phyloP scores from a whole-genome alignment of 306 rosid species.

The Crotalaria pallida region DNA sequence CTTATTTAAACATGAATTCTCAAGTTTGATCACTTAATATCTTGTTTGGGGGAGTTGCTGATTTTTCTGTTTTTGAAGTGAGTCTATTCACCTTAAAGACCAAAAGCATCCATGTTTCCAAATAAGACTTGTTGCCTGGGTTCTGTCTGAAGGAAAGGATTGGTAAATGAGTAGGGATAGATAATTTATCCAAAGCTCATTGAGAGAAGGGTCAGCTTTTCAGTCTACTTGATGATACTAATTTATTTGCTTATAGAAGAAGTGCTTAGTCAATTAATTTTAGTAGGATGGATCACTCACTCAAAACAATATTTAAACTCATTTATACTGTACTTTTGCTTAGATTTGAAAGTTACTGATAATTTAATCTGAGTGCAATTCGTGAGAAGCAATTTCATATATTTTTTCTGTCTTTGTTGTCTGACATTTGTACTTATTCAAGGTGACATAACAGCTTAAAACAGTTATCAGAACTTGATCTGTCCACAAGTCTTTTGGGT shows the following conservation, averaged over 20 bases:
- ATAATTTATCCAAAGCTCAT: neutral
- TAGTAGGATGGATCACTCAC: neutral
- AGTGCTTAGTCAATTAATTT: neutral
- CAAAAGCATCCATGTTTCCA: neutral
- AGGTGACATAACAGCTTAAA: constrained; percentile 22
- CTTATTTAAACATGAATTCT: neutral
- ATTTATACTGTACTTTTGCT: neutral
- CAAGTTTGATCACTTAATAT: neutral
- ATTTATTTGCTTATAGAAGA: neutral
- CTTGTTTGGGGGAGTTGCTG: neutral
- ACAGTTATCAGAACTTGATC: constrained; percentile 23
- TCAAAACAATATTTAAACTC: neutral
- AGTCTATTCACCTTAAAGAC: neutral
- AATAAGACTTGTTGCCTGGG: neutral
- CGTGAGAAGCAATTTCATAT: neutral
- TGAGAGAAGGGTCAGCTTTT: neutral
- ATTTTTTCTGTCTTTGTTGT: neutral
- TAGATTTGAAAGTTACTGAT: neutral
- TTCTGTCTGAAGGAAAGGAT: neutral
- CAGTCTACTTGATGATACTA: neutral
- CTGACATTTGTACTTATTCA: constrained; percentile 18
- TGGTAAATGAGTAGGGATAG: neutral
- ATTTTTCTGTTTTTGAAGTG: neutral
- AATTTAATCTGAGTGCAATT: neutral
- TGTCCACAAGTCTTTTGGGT: constrained; percentile 10